Percentiles rank a stretch among this genome's conserved stretches.
These are phyloP conservation scores for Neostapfia colusana DNA, from an alignment of 176 grass and related monocot genomes.

Conservation along the genomic window DNA sequence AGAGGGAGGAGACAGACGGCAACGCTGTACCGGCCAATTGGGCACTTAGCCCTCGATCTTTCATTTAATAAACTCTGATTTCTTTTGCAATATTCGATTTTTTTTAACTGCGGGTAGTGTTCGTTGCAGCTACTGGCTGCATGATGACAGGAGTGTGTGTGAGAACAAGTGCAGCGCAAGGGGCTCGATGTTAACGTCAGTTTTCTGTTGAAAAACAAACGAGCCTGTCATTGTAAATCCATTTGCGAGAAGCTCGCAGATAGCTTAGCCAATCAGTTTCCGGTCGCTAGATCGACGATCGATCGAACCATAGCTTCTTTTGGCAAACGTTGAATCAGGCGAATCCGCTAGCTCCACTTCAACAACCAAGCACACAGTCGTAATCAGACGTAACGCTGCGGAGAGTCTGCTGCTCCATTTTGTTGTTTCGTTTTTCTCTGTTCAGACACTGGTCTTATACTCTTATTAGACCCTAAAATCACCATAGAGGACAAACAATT, in stretches of 20 bases:
- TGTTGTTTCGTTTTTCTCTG: neutral
- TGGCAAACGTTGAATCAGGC: neutral
- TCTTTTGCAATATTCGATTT: neutral
- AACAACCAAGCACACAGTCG: slow-evolving; percentile 33
- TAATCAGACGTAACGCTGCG: slow-evolving; percentile 1
- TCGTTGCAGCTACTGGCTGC: slow-evolving; percentile 9
- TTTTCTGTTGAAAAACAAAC: no score
- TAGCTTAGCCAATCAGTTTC: neutral
- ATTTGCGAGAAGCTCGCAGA: neutral
- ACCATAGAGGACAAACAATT: neutral
- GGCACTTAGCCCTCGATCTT: neutral
- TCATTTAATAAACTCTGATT: neutral
- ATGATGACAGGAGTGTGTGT: neutral
- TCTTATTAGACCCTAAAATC: neutral
- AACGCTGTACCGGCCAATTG: slow-evolving; percentile 23
- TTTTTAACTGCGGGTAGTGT: neutral
- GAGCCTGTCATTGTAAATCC: slow-evolving; percentile 12
- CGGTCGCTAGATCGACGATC: no score
- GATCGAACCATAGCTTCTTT: neutral
- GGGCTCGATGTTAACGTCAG: no score
- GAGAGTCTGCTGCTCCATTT: no score
- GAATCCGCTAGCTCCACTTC: slow-evolving; percentile 10
- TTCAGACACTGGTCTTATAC: neutral
- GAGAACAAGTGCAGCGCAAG: neutral
- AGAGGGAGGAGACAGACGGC: slow-evolving; percentile 15